Evolutionary conservation across 2,329 filamentous ascomycete genomes (phyloP).

Genomic region (Fusarium sp.): DNA sequence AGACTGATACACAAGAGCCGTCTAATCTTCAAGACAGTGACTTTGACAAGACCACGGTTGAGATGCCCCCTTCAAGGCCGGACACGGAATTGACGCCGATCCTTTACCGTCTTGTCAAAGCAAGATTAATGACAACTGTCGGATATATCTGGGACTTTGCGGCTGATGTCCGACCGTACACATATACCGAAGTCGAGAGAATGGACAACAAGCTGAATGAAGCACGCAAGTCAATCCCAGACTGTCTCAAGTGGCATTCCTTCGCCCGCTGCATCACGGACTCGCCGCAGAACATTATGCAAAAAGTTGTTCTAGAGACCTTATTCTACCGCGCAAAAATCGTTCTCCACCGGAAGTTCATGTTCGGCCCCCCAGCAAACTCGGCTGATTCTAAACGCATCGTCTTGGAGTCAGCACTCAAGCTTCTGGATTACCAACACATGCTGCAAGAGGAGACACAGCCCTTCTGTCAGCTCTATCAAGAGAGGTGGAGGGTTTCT

Average conservation of each 20-base stretch:
- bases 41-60: conserved; percentile 43
- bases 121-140: not conserved
- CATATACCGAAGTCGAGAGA: not conserved
- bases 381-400: not conserved
- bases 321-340: conserved; percentile 1
- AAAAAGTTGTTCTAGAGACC: not conserved
- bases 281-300: conserved; percentile 1
- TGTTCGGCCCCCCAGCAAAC: not conserved
- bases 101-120: conserved; percentile 11
- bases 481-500: conserved; percentile 10
- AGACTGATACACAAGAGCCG: conserved; percentile 54
- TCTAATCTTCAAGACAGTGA: conserved; percentile 56
- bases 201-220: conserved; percentile 3
- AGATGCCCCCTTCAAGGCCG: not conserved
- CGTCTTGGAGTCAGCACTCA: conserved; percentile 7
- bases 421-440: conserved; percentile 3
- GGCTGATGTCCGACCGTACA: not conserved
- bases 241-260: conserved; percentile 5
- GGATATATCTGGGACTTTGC: conserved; percentile 19
- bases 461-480: conserved; percentile 7
- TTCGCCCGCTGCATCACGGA: conserved; percentile 6
- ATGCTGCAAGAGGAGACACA: conserved; percentile 6
- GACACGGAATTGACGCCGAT: not conserved
- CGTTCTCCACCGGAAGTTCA: conserved; percentile 2
- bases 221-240: not conserved